Conservation (phyloP, 1,284 basidiomycete species). For the Sanghuangporus baumii region DNA sequence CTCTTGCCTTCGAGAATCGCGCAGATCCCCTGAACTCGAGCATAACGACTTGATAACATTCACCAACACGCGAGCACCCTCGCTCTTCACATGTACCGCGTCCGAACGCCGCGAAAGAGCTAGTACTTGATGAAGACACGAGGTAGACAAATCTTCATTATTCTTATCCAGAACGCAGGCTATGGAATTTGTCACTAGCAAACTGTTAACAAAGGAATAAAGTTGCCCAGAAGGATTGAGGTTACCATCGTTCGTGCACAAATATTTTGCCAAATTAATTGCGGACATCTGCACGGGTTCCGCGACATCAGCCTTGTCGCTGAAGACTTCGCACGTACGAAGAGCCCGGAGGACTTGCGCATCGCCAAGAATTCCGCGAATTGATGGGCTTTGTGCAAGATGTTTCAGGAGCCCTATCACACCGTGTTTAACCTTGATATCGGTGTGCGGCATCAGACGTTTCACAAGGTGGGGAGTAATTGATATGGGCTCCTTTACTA, state of each 20-base stretch:
- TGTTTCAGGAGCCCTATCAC: conserved; percentile 81
- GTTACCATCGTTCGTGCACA: conserved; percentile 71
- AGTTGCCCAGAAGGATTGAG: conserved; percentile 25
- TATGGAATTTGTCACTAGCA: conserved; percentile 61
- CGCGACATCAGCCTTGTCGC: conserved; percentile 66
- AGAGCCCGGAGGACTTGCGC: conserved; percentile 61
- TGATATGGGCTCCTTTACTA: conserved; percentile 49
- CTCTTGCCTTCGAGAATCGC: conserved; percentile 41
- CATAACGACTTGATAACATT: conserved; percentile 74
- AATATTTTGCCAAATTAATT: conserved; percentile 84
- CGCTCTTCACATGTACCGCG: conserved; percentile 78
- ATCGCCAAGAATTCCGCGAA: conserved; percentile 57
- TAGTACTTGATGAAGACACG: conserved; percentile 65
- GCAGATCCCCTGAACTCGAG: conserved; percentile 38
- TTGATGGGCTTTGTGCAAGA: conserved; percentile 67
- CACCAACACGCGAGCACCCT: conserved; percentile 84
- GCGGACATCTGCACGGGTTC: conserved; percentile 85
- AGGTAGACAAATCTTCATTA: conserved; percentile 26
- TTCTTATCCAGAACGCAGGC: conserved; percentile 45
- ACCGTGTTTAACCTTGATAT: conserved; percentile 82
- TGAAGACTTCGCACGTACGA: conserved; percentile 66
- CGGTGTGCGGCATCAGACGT: conserved; percentile 37
- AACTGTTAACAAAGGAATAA: neutral
- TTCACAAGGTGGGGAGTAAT: conserved; percentile 37
- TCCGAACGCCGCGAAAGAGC: conserved; percentile 76